Conservation (phyloP, 345 rosid species). For the Gossypium herbaceum region DNA sequence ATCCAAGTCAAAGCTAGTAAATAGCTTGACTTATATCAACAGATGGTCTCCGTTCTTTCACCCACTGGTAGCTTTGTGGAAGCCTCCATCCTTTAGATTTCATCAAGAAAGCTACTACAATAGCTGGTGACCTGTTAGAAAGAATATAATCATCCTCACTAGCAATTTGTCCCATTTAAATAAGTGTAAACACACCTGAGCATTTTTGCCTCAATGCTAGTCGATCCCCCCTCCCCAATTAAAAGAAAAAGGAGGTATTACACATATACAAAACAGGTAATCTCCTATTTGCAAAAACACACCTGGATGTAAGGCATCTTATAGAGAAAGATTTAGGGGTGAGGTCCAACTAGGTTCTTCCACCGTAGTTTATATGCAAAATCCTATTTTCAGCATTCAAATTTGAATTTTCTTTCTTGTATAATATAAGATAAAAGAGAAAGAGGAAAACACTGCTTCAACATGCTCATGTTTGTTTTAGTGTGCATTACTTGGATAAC, state of each 20-base stretch:
- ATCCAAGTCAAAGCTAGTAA: background rate
- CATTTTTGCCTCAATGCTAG: background rate
- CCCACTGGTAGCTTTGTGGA: constrained; percentile 77
- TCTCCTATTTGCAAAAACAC: background rate
- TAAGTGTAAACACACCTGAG: background rate
- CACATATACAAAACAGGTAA: background rate
- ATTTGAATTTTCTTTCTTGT: background rate
- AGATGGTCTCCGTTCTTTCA: constrained; percentile 74
- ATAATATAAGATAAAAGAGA: background rate
- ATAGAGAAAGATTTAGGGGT: background rate
- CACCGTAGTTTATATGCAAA: background rate
- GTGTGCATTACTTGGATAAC: background rate
- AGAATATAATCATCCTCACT: constrained; percentile 6
- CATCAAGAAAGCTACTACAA: constrained; percentile 89
- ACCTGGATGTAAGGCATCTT: too few relatives aligned
- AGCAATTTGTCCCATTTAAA: background rate
- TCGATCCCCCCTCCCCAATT: background rate
- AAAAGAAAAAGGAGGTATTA: background rate
- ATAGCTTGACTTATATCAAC: constrained; percentile 68
- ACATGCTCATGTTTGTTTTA: background rate
- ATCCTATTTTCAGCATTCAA: constrained; percentile 1
- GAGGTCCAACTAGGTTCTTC: constrained; percentile 3
- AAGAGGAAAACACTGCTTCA: background rate
- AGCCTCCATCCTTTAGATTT: constrained; percentile 91
- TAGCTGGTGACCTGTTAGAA: constrained; percentile 76